Percentiles rank a stretch among this genome's conserved stretches.
Evolutionary conservation across 257 asterid species (phyloP).

Genomic region (Nicotiana benthamiana): DNA sequence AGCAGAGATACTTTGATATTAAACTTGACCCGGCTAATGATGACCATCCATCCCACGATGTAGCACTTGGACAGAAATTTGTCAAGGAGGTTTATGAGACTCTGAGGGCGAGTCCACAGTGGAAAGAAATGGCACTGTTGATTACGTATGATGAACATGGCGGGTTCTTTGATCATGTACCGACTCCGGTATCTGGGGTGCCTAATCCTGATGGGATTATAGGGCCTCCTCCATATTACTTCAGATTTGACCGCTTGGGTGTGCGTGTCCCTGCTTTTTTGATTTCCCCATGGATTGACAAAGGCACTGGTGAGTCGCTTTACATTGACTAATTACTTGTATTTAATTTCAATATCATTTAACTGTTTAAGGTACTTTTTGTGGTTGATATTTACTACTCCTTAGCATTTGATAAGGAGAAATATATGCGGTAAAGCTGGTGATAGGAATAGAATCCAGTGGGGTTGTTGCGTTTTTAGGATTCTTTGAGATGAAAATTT

Average conservation of each 20-base stretch:
- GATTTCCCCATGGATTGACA: slow-evolving; percentile 93
- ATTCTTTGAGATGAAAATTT: background rate
- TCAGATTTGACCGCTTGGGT: slow-evolving; percentile 76
- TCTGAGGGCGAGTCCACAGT: slow-evolving; percentile 79
- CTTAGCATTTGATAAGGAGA: background rate
- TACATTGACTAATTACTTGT: background rate
- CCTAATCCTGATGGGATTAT: slow-evolving; percentile 97
- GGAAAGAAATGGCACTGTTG: slow-evolving; percentile 90
- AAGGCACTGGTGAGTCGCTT: slow-evolving; percentile 60
- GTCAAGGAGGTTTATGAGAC: slow-evolving; percentile 96
- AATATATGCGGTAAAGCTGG: background rate
- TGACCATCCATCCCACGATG: slow-evolving; percentile 93
- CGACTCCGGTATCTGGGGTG: slow-evolving; percentile 83
- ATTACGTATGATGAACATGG: slow-evolving; percentile 96
- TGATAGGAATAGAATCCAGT: background rate
- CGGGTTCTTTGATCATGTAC: slow-evolving; percentile 92
- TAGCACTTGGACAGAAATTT: slow-evolving; percentile 81
- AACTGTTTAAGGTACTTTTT: background rate
- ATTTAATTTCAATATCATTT: background rate
- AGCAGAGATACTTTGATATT: slow-evolving; percentile 76
- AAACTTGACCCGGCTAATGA: slow-evolving; percentile 67
- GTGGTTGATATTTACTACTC: background rate
- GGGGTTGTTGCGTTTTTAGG: background rate
- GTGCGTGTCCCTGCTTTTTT: slow-evolving; percentile 82
- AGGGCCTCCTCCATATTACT: slow-evolving; percentile 84